Base-by-base conservation (phyloP, 768 basidiomycete genomes). In the Pleurotus salmoneostramineus region DNA sequence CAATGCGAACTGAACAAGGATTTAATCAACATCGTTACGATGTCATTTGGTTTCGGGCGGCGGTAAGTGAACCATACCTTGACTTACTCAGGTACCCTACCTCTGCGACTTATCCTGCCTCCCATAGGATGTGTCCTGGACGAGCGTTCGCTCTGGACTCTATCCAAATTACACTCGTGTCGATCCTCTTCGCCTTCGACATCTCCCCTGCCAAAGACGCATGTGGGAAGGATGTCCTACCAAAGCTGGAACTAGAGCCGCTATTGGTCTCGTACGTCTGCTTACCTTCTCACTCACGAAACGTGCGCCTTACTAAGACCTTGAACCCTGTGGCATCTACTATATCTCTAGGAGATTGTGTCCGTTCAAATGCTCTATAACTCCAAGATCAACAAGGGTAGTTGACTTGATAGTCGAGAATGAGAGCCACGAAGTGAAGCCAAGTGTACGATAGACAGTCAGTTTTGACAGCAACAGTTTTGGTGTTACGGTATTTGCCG, bases 21-120 rank as follows among this genome's bases (percentile, higher is more conserved):
- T 74, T 27, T 42, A 34, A 2, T 75, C 80, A 50, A 27, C 21
- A 27, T 27, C 21, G 72, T 81, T 12, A 63, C 69, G 8, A 57
- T 71, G 43, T 66, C 69, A 1, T 76, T 74, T 56, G 76, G 75
- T 3, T 76, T 75, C 59, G 74, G 74, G 6, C 31, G 50, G 21
- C 27, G 50, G 50, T 51, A 15, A 27, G 48, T 49, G 32, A 12
- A 5, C 10, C 6, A 21, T 6, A 27, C 17, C 6, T 2, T 40
- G 37, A 3, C 21, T 27, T 27, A 27, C 21, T 27, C 21, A 27
- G 2, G 21, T 1, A 27, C 21, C 21, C 21, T 27, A 40, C 2
- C 37, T 3, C 3, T 5, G 33, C 2, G 10, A n/a, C n/a, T 27
- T 7, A 11, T 8, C 8, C n/a, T 15, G 14, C 15, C 40, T 7